These are phyloP conservation scores for Trichoderma afroharzianum DNA, from an alignment of 2,329 filamentous ascomycete genomes.

Conservation along the genomic window DNA sequence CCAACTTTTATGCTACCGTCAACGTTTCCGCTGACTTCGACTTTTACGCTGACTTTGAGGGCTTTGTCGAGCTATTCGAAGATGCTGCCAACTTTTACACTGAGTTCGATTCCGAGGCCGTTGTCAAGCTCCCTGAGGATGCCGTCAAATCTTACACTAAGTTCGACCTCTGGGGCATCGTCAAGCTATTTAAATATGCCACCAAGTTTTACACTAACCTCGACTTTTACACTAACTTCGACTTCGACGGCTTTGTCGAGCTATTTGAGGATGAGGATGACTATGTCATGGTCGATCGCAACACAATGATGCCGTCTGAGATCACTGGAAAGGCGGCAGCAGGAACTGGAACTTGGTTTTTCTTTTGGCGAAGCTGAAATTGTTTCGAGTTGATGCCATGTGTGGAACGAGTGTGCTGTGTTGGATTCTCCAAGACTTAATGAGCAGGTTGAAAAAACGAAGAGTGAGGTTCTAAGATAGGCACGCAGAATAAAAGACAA, in stretches of 20 bases:
- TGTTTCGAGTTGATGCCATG: not conserved
- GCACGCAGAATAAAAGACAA: not conserved
- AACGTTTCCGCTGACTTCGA: too few relatives aligned
- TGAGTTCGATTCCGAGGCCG: too few relatives aligned
- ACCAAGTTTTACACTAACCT: not conserved
- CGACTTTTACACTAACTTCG: not conserved
- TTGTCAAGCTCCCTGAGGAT: not conserved
- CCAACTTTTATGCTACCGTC: not conserved
- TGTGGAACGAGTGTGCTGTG: not conserved
- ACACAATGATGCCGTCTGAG: not conserved
- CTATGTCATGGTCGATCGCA: not conserved
- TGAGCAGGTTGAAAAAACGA: not conserved
- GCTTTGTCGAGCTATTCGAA: too few relatives aligned
- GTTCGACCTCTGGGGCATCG: not conserved
- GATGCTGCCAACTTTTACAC: too few relatives aligned
- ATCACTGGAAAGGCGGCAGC: not conserved
- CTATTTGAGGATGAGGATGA: not conserved
- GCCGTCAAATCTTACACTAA: too few relatives aligned
- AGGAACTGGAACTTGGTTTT: not conserved
- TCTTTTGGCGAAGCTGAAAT: not conserved
- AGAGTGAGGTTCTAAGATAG: not conserved
- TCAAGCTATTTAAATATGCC: not conserved
- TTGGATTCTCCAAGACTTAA: not conserved
- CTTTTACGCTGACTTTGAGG: too few relatives aligned
- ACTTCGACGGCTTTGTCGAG: not conserved